Evolutionary conservation across 495 filamentous ascomycete genomes (phyloP).

Genomic region (Neurospora sublineolata): DNA sequence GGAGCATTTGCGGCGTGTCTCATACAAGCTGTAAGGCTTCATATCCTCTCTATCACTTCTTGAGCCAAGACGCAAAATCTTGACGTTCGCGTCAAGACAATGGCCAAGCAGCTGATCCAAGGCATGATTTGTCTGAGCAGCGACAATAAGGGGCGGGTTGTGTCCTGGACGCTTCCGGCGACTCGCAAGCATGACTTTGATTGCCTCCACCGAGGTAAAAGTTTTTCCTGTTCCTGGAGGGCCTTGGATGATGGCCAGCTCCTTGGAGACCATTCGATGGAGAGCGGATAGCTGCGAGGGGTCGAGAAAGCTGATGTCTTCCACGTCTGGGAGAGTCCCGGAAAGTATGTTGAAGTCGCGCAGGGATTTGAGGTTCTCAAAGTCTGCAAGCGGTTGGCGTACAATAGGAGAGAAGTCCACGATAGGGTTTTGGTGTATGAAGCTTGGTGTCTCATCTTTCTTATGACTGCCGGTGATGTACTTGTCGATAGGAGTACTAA

Average conservation of each 20-base stretch:
- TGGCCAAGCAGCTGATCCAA: conserved; percentile 72
- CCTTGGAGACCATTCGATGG: conserved; percentile 57
- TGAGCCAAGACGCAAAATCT: conserved; percentile 70
- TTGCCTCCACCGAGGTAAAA: conserved; percentile 57
- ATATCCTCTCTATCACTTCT: conserved; percentile 55
- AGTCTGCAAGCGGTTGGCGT: conserved; percentile 14
- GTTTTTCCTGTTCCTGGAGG: conserved; percentile 92
- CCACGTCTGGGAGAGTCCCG: conserved; percentile 23
- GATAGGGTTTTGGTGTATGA: conserved; percentile 18
- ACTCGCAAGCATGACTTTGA: conserved; percentile 58
- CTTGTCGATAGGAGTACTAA: conserved; percentile 22
- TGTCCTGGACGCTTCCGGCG: conserved; percentile 4
- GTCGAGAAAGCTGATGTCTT: conserved; percentile 44
- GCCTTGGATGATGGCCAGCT: conserved; percentile 73
- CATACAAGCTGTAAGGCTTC: conserved; percentile 52
- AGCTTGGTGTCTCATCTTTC: conserved; percentile 20
- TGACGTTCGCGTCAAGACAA: conserved; percentile 50
- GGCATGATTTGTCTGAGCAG: conserved; percentile 89
- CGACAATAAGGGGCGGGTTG: conserved; percentile 48
- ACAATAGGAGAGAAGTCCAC: conserved; percentile 27
- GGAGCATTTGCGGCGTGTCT: conserved; percentile 35
- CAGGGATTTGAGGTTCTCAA: conserved; percentile 38
- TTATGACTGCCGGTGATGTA: conserved; percentile 33
- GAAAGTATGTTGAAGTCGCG: conserved; percentile 33
- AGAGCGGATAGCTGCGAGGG: conserved; percentile 58